A percentile compares a stretch with the other conserved stretches of the same genome.
phyloP scores from a whole-genome alignment of 225 moss, liverwort and hornwort species.

The Physcomitrellopsis africana region DNA sequence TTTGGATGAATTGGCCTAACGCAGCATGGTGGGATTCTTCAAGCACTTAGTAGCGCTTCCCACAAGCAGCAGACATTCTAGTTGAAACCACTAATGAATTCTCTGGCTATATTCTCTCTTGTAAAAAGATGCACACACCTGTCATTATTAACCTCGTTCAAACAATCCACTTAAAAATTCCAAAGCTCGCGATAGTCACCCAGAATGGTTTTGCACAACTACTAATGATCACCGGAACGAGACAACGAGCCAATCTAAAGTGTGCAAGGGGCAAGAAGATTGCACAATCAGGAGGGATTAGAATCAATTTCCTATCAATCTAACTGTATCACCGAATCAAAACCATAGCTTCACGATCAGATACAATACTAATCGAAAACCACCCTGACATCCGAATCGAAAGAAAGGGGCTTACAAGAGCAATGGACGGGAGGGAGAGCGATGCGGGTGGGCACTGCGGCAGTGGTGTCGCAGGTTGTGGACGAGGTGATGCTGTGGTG shows the following conservation, averaged over 20 bases:
- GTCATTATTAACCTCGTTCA: neutral
- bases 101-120: neutral
- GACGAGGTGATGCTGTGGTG: conserved; percentile 45
- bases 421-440: conserved; percentile 41
- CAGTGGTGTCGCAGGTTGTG: conserved; percentile 24
- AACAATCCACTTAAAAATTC: neutral
- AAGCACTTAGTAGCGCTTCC: neutral
- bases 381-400: neutral
- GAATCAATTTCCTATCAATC: too few species aligned
- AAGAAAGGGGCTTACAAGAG: conserved; percentile 44
- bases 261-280: neutral
- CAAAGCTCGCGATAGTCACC: neutral
- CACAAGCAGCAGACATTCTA: neutral
- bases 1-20: neutral
- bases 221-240: neutral
- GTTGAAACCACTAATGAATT: neutral
- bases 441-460: conserved; percentile 25
- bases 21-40: neutral
- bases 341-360: neutral
- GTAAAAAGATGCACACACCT: neutral
- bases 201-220: neutral
- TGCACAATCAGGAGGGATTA: too few species aligned
- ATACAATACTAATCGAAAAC: neutral
- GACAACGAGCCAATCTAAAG: neutral
- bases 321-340: neutral